Evolutionary conservation across 495 filamentous ascomycete species (phyloP).

Genomic region (Lophiotrema nucula): DNA sequence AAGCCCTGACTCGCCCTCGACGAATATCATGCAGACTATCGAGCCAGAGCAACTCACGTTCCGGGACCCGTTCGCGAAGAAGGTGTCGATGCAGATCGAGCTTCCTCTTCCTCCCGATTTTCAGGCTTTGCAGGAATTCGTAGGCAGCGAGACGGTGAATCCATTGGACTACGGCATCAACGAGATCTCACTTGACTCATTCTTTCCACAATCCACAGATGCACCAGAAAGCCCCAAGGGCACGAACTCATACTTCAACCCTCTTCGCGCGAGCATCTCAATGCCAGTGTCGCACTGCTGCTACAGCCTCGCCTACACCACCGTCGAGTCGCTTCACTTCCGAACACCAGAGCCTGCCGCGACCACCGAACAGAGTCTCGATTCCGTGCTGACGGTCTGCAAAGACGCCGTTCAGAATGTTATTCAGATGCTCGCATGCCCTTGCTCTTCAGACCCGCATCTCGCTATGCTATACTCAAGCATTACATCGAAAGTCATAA

Average conservation of each 20-base stretch:
- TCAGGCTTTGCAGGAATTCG: constrained; percentile 26
- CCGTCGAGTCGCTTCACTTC: constrained; percentile 18
- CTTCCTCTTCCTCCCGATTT: constrained; percentile 18
- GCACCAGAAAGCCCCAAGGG: constrained; percentile 11
- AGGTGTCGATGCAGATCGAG: constrained; percentile 4
- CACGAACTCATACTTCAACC: not conserved
- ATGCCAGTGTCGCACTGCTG: constrained; percentile 23
- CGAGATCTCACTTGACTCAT: constrained; percentile 5
- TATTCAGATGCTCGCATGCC: constrained; percentile 24
- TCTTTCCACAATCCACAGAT: constrained; percentile 1
- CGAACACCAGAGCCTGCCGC: not conserved
- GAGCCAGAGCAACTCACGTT: constrained; percentile 14
- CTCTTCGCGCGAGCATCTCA: constrained; percentile 4
- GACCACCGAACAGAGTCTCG: constrained; percentile 11
- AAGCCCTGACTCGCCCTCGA: not conserved
- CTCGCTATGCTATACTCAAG: constrained; percentile 34
- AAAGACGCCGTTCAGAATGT: constrained; percentile 23
- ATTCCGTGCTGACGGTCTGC: constrained; percentile 26
- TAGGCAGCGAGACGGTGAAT: constrained; percentile 13
- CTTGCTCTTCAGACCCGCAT: constrained; percentile 29
- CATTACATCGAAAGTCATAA: constrained; percentile 30
- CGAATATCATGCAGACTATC: no score
- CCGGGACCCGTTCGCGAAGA: constrained; percentile 25
- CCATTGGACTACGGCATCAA: constrained; percentile 10
- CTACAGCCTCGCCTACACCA: constrained; percentile 26